Evolutionary conservation across 768 basidiomycete genomes (phyloP), one percentile per base, ranked within the genome.

Genomic region (Phanerochaete carnosa): DNA sequence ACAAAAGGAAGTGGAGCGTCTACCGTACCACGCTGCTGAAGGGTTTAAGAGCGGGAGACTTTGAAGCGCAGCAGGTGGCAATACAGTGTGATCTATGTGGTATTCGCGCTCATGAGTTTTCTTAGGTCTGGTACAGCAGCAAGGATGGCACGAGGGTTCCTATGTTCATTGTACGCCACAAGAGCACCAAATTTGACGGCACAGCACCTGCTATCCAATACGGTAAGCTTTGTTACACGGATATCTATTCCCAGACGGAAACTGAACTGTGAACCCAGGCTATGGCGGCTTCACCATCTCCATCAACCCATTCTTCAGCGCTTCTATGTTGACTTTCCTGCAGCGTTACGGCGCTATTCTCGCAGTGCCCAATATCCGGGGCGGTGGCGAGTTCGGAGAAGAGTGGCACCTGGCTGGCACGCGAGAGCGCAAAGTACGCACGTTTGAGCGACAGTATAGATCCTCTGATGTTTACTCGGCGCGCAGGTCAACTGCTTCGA

Each of bases 131-230:
- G 87, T 94, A 87, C 67, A 70, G 77, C 22, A 86, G 85, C 72
- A 89, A 88, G 71, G 92, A 94, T 67, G 90, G 90, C 1, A 92
- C 90, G 5, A 81, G 79, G 56, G 77, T 94, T 35, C 92, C 92
- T 1, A 93, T 94, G 92, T 94, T 92, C 68, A 80, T 94, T 62
- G 88, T 92, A 23, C 81, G 85, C 50, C 90, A 89, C 69, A 87
- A 88, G 70, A 80, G 78, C 37, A 90, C 88, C 2, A 75, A 80
- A 61, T 77, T 83, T 45, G 88, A 93, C 62, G 91, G 91, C 16
- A 87, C 86, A 0, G 90, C 90, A 0, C 84, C 92, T 16, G 87
- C 83, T 0, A 76, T 92, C 30, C 89, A 92, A 70, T 94, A 91
- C 60, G 91, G 89, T 87, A 46, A 30, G 45, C 39, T 52, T 19